These are phyloP conservation scores for Lasiodiplodia hormozganensis DNA, from an alignment of 2,329 filamentous ascomycete genomes.

Conservation along the genomic window DNA sequence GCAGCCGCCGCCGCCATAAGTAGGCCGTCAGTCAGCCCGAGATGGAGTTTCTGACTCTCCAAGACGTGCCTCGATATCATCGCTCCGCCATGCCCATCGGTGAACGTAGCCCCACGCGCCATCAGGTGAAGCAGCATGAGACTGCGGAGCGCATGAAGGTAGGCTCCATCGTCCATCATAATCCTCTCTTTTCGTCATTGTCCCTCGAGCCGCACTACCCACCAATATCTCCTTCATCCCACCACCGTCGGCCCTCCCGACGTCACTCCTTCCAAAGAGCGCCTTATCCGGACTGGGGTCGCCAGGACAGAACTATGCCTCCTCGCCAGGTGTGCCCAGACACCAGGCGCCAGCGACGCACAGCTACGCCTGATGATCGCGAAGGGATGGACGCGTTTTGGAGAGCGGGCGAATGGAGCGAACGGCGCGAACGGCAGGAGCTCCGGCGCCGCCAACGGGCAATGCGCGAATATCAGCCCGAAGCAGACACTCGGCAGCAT, in stretches of 20 bases:
- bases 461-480: no score
- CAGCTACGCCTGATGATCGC: background rate
- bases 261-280: background rate
- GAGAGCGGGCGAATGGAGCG: no score
- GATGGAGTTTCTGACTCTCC: conserved; percentile 49
- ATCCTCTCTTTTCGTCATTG: background rate
- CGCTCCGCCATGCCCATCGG: conserved; percentile 6
- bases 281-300: background rate
- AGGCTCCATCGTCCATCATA: background rate
- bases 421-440: no score
- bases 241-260: background rate
- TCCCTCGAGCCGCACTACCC: background rate
- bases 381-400: no score
- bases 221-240: background rate
- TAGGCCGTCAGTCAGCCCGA: conserved; percentile 1
- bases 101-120: background rate
- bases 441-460: no score
- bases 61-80: conserved; percentile 41
- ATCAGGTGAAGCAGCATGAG: conserved; percentile 1
- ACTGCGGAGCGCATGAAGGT: conserved; percentile 17
- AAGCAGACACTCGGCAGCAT: no score
- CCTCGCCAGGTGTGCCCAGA: background rate
- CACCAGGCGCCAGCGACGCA: background rate
- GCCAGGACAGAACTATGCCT: background rate
- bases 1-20: background rate